phyloP scores from a whole-genome alignment of 495 filamentous ascomycete species.

The Lophium mytilinum region DNA sequence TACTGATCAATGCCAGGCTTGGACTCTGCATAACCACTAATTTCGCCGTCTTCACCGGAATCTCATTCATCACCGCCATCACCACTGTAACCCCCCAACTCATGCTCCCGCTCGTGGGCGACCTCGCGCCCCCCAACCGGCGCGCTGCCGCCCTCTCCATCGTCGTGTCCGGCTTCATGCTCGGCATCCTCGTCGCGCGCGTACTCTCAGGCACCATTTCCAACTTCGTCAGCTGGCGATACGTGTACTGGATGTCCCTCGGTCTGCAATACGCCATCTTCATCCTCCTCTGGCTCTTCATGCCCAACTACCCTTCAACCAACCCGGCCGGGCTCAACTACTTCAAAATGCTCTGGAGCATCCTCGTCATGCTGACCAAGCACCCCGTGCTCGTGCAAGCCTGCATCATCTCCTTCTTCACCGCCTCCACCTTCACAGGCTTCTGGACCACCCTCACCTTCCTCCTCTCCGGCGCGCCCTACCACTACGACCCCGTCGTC shows the following conservation, averaged over 20 bases:
- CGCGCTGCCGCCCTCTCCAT: conserved; percentile 61
- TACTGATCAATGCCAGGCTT: conserved; percentile 38
- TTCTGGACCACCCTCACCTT: conserved; percentile 86
- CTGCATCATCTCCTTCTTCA: conserved; percentile 50
- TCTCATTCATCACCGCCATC: conserved; percentile 63
- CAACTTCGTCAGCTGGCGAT: conserved; percentile 62
- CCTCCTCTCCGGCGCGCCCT: conserved; percentile 59
- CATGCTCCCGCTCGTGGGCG: conserved; percentile 76
- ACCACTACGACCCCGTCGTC: conserved; percentile 53
- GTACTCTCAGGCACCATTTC: conserved; percentile 69
- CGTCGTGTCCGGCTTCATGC: conserved; percentile 67
- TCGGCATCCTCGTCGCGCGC: conserved; percentile 70
- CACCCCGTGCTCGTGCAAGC: conserved; percentile 65
- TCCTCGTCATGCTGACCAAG: conserved; percentile 50
- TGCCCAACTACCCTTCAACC: conserved; percentile 73
- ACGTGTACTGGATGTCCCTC: conserved; percentile 73
- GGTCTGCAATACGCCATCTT: conserved; percentile 66
- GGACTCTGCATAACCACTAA: conserved; percentile 60
- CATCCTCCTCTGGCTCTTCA: conserved; percentile 56
- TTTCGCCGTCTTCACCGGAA: conserved; percentile 54
- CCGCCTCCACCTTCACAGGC: conserved; percentile 51
- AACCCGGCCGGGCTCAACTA: conserved; percentile 60
- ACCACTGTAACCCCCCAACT: conserved; percentile 80
- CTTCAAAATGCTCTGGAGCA: conserved; percentile 54
- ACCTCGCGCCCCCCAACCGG: conserved; percentile 62